These are phyloP conservation scores for Cyberlindnera nakhonratchasimensis DNA, from an alignment of 805 yeast genomes.

Conservation along the genomic window DNA sequence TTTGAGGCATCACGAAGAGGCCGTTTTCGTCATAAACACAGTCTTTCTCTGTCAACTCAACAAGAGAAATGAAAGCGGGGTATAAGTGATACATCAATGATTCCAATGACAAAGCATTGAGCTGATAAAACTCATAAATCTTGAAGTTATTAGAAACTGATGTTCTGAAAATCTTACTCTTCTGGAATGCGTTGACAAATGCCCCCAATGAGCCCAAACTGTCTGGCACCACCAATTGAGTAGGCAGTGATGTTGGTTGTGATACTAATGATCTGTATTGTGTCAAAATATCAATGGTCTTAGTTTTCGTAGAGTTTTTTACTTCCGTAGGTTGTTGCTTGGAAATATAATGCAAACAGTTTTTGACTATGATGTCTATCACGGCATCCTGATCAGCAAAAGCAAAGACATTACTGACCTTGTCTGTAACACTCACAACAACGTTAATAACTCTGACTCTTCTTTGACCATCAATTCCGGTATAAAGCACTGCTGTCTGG, in stretches of 20 bases:
- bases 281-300: conserved; percentile 53
- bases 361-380: conserved; percentile 50
- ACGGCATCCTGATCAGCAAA: conserved; percentile 76
- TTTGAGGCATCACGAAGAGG: conserved; percentile 47
- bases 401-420: conserved; percentile 68
- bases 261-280: conserved; percentile 51
- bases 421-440: conserved; percentile 76
- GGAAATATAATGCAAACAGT: conserved; percentile 39
- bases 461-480: conserved; percentile 70
- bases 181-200: conserved; percentile 64
- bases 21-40: conserved; percentile 43
- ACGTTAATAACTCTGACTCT: conserved; percentile 84
- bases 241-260: conserved; percentile 42
- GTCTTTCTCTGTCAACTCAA: conserved; percentile 57
- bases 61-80: conserved; percentile 76
- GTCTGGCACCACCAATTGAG: conserved; percentile 78
- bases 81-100: conserved; percentile 64
- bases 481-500: conserved; percentile 86
- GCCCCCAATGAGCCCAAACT: conserved; percentile 69
- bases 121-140: conserved; percentile 45
- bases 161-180: conserved; percentile 55
- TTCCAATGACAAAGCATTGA: conserved; percentile 53
- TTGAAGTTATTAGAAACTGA: conserved; percentile 57
- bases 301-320: conserved; percentile 49
- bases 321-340: conserved; percentile 44